Base-by-base conservation (phyloP, 495 filamentous ascomycete species). In the Penicillium flavigenum region DNA sequence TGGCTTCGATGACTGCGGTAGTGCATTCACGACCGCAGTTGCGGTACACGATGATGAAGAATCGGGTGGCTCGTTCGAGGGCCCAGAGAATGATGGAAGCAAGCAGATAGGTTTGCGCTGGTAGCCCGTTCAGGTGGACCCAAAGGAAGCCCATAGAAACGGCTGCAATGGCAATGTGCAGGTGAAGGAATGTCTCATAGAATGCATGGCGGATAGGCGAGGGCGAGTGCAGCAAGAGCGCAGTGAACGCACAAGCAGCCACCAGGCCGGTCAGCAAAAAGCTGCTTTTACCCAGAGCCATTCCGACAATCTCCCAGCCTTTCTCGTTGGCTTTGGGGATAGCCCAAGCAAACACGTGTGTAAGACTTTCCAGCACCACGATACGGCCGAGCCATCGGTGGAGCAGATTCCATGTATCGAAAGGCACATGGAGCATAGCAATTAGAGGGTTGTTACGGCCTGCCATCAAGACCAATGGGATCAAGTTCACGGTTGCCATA, bases 161-260 rank as follows among this genome's bases (percentile, higher is more conserved):
- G 17, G 83, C 70, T 14, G 84, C 89, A 14, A 92, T 68, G 24
- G 83, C 74, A 60, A 95, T 89, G 71, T 98, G 94, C 22, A 87
- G 63, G 61, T 89, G 85, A 55, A 98, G 78, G 75, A 98, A 98
- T 0, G 88, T 90, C 72, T 98, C 95, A 72, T 98, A 98, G 72
- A 96, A 96, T 17, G 93, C 92, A 71, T 96, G 93, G 36, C 94
- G 85, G 43, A 98, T 63, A 4, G 89, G 82, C 1, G 90, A 90
- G 12, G 86, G 76, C 27, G 92, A 88, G 46, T 83, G 80, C 26
- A 87, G 58, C 32, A 91, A 63, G 56, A 92, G 73, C 14, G 81
- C 81, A 16, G 83, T 65, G 14, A 82, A 81, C 7, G 77, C 82
- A 43, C 54, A 58, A 10, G 72, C 66, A 45, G 70, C 73, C 54